Base-by-base conservation (phyloP, 2,329 filamentous ascomycete genomes). In the Pseudogymnoascus sp. region DNA sequence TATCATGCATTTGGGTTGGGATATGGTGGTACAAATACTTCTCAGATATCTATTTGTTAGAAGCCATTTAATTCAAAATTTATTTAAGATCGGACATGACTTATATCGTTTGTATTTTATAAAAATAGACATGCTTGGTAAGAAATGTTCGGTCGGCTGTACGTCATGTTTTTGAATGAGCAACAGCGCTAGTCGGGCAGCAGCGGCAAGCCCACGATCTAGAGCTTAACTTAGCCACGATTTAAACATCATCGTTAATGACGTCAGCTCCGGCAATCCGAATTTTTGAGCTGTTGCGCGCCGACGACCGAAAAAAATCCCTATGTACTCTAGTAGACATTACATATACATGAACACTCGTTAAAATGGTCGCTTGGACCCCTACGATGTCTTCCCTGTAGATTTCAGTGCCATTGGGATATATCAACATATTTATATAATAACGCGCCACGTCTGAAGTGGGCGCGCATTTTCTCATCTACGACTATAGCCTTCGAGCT, bases 271-370 rank as follows among this genome's bases (percentile, higher is more conserved):
- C 41, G 23, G 41, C 41, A 52, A 52, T 52, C 41, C 41, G 41
- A 52, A 52, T 52, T 52, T 52, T n/a, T 30, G 5, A 48, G 41
- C 41, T 28, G 23, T 52, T 52, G 23, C 41, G 41, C 23, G n/a
- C 9, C 41, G n/a, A 9, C 41, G 30, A 9, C 9, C 23, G n/a
- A 1, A 30, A 52, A 52, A 52, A 52, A 30, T 9, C n/a, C 23
- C 8, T 52, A 18, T 30, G 26, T 21, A 30, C n/a, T 13, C n/a
- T 18, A 48, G 41, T 15, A 18, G 23, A 48, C 41, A 52, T 30
- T 52, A 52, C 41, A 52, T 18, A 30, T 52, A 52, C 23, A 52
- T 52, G 21, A 52, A 52, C 41, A 6, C 41, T 52, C 41, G 23
- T 52, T 52, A 52, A 52, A 52, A 52, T 52, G 23, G 41, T 30